These are phyloP conservation scores for Podosphaera fusca DNA, from an alignment of 2,329 filamentous ascomycete species.

Conservation along the genomic window DNA sequence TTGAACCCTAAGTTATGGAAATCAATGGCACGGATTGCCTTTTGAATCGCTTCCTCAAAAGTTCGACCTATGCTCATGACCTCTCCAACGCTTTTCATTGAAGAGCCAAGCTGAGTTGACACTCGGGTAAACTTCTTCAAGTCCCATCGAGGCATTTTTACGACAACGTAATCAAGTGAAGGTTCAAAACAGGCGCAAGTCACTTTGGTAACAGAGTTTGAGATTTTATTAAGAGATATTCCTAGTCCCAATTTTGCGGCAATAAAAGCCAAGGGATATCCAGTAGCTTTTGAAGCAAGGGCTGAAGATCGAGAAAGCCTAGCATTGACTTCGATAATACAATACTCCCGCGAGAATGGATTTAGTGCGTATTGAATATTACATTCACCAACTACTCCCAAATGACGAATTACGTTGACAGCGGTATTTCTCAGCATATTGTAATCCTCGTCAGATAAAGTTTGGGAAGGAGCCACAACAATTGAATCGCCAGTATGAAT, in stretches of 20 bases:
- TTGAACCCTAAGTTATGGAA: slow-evolving; percentile 90
- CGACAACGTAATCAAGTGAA: slow-evolving; percentile 90
- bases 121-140: slow-evolving; percentile 97
- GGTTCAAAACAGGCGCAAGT: slow-evolving; percentile 97
- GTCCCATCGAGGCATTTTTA: slow-evolving; percentile 98
- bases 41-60: slow-evolving; percentile 96
- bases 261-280: slow-evolving; percentile 88
- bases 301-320: slow-evolving; percentile 88
- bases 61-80: slow-evolving; percentile 95
- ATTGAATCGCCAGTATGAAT: slow-evolving; percentile 98
- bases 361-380: slow-evolving; percentile 98
- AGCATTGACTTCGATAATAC: slow-evolving; percentile 97
- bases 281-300: slow-evolving; percentile 87
- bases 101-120: slow-evolving; percentile 84
- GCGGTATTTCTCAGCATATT: slow-evolving; percentile 97
- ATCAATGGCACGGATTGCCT: slow-evolving; percentile 87
- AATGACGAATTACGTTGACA: slow-evolving; percentile 87
- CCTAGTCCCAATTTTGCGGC: slow-evolving; percentile 88
- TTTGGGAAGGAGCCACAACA: slow-evolving; percentile 91
- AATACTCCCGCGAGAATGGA: slow-evolving; percentile 86
- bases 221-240: slow-evolving; percentile 88
- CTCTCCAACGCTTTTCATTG: slow-evolving; percentile 98
- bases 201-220: slow-evolving; percentile 83
- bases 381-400: slow-evolving; percentile 94
- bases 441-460: slow-evolving; percentile 90